These are phyloP conservation scores for Wallacemonas sp. DNA, from an alignment of 208 protist species.

Conservation along the genomic window DNA sequence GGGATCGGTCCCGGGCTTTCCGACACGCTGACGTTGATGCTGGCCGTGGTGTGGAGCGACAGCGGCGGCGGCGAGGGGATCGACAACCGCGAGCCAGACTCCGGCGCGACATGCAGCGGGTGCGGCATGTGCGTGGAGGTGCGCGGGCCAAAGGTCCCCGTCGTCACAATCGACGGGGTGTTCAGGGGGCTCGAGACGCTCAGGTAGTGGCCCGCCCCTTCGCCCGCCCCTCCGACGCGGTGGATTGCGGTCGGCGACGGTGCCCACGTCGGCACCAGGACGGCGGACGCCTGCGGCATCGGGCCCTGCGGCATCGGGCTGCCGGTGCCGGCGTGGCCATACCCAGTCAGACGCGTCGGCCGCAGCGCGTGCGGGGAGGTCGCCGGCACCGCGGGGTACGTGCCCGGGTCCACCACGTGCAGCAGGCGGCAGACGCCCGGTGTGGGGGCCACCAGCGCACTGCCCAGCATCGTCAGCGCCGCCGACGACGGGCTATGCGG, in stretches of 20 bases:
- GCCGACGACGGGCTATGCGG: neutral
- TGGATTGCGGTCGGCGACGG: neutral
- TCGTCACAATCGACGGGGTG: neutral
- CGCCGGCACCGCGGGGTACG: slow-evolving; percentile 9
- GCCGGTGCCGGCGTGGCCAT: too few relatives aligned
- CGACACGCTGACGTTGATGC: neutral
- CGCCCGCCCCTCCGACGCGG: neutral
- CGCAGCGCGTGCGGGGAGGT: neutral
- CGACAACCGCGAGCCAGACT: neutral
- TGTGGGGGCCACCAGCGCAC: neutral
- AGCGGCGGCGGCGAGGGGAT: slow-evolving; percentile 1
- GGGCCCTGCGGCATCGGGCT: too few relatives aligned
- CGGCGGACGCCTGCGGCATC: too few relatives aligned
- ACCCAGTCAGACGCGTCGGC: neutral
- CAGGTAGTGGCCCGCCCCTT: neutral
- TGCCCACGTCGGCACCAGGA: neutral
- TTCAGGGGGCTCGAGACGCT: slow-evolving; percentile 1
- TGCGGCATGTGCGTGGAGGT: neutral
- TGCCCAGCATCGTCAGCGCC: neutral
- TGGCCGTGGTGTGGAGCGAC: neutral
- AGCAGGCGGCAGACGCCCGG: neutral
- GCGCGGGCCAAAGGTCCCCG: neutral
- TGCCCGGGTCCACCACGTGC: slow-evolving; percentile 6
- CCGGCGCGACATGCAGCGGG: neutral
- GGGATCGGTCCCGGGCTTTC: too few relatives aligned